Evolutionary conservation across 1,284 basidiomycete genomes (phyloP), one percentile per base, ranked within the genome.

Genomic region (Filobasidium uniguttulatum): DNA sequence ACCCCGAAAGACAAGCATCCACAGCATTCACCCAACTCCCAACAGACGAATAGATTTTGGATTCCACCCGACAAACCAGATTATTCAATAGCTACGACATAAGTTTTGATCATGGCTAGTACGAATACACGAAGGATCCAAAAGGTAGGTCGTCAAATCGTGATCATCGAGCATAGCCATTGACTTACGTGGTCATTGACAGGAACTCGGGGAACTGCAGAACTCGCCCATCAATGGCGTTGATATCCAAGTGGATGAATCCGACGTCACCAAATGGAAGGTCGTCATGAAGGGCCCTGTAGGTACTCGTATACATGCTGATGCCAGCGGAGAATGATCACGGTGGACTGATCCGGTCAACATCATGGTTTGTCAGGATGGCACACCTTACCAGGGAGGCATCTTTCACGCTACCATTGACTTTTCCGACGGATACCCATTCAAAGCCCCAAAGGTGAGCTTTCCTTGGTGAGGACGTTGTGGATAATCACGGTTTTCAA

Each of bases 351-450:
- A 19, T 46, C 30, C 43, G 31, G 30, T 49, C 38, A 26, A 53
- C n/a, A n/a, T n/a, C n/a, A n/a, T n/a, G 35, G 38, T 38, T 36
- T 29, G 14, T 48, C 56, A 89, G 84, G 62, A 77, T 49, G 78
- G 80, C 52, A 83, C 83, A 34, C 86, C 87, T 0, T 93, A 90
- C 74, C 82, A 80, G 63, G 79, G 78, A 49, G 89, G 89, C 45
- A 84, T 76, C 1, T 93, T 88, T 70, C 73, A 76, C 54, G 82
- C 89, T 66, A 78, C 72, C 37, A 68, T 90, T 23, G 72, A 75
- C 25, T 76, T 89, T 43, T 81, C 84, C 1, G 63, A 75, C 19
- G 83, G 81, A 65, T 93, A 83, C 61, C 89, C 89, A 0, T 94
- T 93, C 80, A 90, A 91, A 67, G 78, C 85, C 2, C 86, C 86